These are phyloP conservation scores for Massarina eburnea DNA, from an alignment of 2,329 filamentous ascomycete genomes.

Conservation along the genomic window DNA sequence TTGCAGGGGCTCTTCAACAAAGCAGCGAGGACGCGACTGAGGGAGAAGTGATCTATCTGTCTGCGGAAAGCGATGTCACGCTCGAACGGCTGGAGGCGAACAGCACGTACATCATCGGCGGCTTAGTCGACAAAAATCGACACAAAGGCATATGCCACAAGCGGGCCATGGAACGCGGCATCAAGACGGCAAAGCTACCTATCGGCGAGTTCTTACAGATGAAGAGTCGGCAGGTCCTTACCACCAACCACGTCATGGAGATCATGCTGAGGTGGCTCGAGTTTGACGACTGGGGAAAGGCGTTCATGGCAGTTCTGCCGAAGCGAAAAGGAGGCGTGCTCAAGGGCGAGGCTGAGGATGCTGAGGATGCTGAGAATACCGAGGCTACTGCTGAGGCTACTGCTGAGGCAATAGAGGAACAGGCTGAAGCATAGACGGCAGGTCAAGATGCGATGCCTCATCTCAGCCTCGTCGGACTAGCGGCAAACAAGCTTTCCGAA, in stretches of 20 bases:
- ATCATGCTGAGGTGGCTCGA: conserved; percentile 96
- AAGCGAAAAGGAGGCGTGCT: conserved; percentile 82
- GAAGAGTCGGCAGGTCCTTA: conserved; percentile 79
- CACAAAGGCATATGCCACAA: conserved; percentile 94
- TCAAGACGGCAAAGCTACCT: conserved; percentile 87
- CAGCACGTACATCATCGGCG: conserved; percentile 90
- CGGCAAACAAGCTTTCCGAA: conserved; percentile 33
- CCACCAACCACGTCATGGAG: conserved; percentile 94
- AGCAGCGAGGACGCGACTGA: conserved; percentile 6
- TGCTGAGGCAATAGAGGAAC: background rate
- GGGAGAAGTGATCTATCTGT: conserved; percentile 79
- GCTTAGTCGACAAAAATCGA: conserved; percentile 92
- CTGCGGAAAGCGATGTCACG: conserved; percentile 85
- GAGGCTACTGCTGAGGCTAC: background rate
- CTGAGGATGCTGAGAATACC: background rate
- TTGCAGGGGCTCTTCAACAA: conserved; percentile 60
- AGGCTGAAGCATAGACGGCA: background rate
- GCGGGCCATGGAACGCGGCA: conserved; percentile 70
- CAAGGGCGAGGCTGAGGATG: conserved; percentile 42
- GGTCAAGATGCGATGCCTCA: background rate
- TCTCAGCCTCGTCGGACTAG: conserved; percentile 20
- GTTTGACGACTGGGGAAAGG: conserved; percentile 84
- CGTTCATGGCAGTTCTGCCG: conserved; percentile 85
- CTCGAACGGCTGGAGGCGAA: conserved; percentile 82
- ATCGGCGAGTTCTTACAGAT: conserved; percentile 96